Conservation (phyloP, 805 yeast genomes). For the Wickerhamiella domercqiae region DNA sequence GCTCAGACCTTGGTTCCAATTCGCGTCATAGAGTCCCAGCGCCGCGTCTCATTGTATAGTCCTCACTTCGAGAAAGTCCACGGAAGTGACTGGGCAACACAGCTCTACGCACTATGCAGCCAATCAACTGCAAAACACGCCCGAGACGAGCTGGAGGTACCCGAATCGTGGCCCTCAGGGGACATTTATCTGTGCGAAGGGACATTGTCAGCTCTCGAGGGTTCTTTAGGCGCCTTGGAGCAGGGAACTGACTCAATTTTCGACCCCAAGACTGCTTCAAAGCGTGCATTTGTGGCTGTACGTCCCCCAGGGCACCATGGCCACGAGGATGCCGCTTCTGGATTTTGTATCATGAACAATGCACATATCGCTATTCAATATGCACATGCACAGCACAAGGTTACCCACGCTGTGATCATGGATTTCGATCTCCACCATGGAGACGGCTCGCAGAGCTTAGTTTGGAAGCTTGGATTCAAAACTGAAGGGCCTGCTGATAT, state of each 20-base stretch:
- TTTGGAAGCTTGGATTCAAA: constrained; percentile 59
- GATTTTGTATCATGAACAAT: constrained; percentile 68
- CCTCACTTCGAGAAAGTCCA: constrained; percentile 55
- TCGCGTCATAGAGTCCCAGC: constrained; percentile 24
- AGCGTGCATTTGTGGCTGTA: constrained; percentile 48
- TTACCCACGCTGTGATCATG: constrained; percentile 66
- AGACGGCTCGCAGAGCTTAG: constrained; percentile 75
- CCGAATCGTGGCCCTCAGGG: constrained; percentile 68
- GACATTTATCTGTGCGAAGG: constrained; percentile 59
- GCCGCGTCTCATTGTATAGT: constrained; percentile 34
- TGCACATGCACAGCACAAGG: constrained; percentile 43
- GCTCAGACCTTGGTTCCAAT: constrained; percentile 52
- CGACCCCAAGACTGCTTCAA: constrained; percentile 13
- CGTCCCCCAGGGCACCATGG: constrained; percentile 85
- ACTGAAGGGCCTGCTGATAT: constrained; percentile 17
- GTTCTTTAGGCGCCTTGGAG: constrained; percentile 65
- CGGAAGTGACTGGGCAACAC: constrained; percentile 57
- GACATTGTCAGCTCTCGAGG: constrained; percentile 57
- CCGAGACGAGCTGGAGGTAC: constrained; percentile 51
- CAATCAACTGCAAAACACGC: constrained; percentile 41
- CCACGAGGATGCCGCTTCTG: constrained; percentile 70
- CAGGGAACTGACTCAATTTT: constrained; percentile 46
- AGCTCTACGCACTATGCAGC: constrained; percentile 40
- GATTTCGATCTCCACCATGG: constrained; percentile 84
- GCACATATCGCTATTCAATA: constrained; percentile 72